A percentile compares a stretch with the other conserved stretches of the same genome.
These are phyloP conservation scores for Saccharomyces eubayanus DNA, from an alignment of 805 yeast species.

Conservation along the genomic window DNA sequence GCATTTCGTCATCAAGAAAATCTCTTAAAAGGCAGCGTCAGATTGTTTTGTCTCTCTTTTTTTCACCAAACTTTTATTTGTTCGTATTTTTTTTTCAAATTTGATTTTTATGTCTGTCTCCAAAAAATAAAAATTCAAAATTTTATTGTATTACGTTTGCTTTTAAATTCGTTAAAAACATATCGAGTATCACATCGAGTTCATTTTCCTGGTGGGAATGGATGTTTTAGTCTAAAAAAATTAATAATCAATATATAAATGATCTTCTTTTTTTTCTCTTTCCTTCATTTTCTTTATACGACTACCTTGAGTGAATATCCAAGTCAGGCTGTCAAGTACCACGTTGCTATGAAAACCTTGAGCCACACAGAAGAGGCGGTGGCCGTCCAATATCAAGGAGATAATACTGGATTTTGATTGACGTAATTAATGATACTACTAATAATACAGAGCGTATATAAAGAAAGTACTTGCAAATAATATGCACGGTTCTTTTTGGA, in stretches of 20 bases:
- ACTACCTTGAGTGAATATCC: not conserved
- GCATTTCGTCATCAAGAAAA: constrained; percentile 15
- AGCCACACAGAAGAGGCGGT: not conserved
- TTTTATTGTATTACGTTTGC: not conserved
- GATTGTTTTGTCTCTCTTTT: not conserved
- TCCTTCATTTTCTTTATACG: no score
- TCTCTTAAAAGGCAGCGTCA: not conserved
- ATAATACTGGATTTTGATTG: not conserved
- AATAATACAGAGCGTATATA: not conserved
- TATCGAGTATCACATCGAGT: not conserved
- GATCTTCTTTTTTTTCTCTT: not conserved
- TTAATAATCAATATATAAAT: not conserved
- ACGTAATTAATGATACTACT: not conserved
- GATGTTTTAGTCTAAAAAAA: not conserved
- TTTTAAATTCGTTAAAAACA: not conserved
- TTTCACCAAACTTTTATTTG: not conserved
- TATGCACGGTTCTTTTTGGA: not conserved
- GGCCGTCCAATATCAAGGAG: not conserved
- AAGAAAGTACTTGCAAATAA: not conserved
- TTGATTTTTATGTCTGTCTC: not conserved
- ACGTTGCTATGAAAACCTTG: not conserved
- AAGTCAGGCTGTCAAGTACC: not conserved
- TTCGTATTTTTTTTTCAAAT: constrained; percentile 1
- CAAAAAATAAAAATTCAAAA: not conserved
- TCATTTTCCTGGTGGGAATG: not conserved